A percentile compares a stretch with the other conserved stretches of the same genome.
phyloP scores from a whole-genome alignment of 441 rosid genomes.

The Syzygium syzygioides region DNA sequence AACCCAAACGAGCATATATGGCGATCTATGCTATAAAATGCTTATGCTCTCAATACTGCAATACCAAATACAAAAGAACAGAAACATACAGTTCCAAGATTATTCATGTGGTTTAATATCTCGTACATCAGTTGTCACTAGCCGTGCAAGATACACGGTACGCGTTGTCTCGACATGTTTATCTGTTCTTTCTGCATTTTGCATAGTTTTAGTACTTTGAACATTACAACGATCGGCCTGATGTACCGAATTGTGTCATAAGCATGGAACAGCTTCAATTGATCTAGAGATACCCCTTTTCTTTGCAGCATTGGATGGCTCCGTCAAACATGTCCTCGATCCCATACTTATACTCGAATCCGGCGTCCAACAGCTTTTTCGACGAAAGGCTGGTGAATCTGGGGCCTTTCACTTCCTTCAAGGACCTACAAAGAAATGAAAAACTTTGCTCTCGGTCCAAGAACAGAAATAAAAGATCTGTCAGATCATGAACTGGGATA shows the following conservation, averaged over 20 bases:
- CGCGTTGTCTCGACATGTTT: no score
- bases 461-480: not conserved
- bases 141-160: not conserved
- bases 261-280: not conserved
- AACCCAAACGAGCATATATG: not conserved
- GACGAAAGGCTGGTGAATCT: not conserved
- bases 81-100: not conserved
- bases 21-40: no score
- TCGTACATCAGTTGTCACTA: not conserved
- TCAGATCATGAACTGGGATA: not conserved
- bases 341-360: constrained; percentile 28
- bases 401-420: not conserved
- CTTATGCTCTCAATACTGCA: not conserved
- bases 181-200: no score
- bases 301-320: constrained; percentile 25
- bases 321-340: constrained; percentile 26
- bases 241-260: not conserved
- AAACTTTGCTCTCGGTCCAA: no score
- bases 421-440: no score
- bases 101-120: no score
- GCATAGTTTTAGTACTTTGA: no score
- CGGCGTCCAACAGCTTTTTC: constrained; percentile 24
- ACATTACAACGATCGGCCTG: no score
- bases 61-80: not conserved
- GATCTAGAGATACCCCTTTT: not conserved